Conservation (phyloP, 2,329 filamentous ascomycete species). For the Cladophialophora psammophila region DNA sequence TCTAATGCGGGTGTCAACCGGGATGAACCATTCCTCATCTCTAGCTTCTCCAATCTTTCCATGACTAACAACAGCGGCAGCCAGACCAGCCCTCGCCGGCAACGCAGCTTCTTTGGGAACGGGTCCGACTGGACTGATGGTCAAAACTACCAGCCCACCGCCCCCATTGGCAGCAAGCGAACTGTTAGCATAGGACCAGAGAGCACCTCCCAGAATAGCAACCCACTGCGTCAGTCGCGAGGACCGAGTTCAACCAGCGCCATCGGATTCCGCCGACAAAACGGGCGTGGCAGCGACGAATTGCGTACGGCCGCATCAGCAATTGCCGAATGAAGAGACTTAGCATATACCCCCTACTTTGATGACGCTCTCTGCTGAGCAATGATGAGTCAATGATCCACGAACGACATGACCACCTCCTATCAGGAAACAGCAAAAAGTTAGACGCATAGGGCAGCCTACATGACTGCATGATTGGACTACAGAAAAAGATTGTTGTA, state of each 20-base stretch:
- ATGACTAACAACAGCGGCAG: conserved; percentile 53
- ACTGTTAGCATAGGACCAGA: conserved; percentile 67
- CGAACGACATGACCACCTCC: conserved; percentile 39
- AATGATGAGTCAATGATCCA: conserved; percentile 42
- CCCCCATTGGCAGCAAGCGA: conserved; percentile 70
- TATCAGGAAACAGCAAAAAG: conserved; percentile 38
- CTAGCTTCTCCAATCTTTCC: conserved; percentile 68
- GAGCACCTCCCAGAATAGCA: conserved; percentile 60
- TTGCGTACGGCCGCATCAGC: conserved; percentile 66
- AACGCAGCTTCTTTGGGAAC: conserved; percentile 40
- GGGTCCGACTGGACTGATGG: conserved; percentile 39
- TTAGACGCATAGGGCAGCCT: conserved; percentile 43
- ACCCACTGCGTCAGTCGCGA: conserved; percentile 68
- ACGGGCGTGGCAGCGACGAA: conserved; percentile 71
- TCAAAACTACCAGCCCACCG: conserved; percentile 49
- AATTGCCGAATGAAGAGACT: conserved; percentile 64
- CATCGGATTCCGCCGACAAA: conserved; percentile 65
- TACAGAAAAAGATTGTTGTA: conserved; percentile 41
- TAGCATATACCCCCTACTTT: conserved; percentile 40
- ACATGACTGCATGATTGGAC: conserved; percentile 41
- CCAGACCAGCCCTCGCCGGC: conserved; percentile 52
- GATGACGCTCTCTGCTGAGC: conserved; percentile 38
- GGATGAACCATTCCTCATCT: conserved; percentile 67
- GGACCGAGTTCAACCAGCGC: conserved; percentile 68
- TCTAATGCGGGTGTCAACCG: conserved; percentile 58